Evolutionary conservation across 2,329 filamentous ascomycete genomes (phyloP).

Genomic region (Trichoderma sp.): DNA sequence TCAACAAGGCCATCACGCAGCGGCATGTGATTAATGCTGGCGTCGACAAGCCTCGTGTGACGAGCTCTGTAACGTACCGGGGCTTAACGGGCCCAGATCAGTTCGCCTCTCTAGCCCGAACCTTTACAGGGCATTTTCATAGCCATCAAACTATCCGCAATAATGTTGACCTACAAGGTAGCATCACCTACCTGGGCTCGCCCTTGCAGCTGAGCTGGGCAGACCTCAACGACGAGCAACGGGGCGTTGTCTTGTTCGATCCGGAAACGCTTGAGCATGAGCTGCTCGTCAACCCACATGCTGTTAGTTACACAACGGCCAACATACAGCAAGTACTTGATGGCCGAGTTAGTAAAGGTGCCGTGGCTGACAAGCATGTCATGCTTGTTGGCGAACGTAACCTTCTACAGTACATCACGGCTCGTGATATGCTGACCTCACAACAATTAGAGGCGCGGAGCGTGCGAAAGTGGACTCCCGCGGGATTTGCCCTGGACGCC

Average conservation of each 20-base stretch:
- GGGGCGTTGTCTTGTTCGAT: slow-evolving; percentile 27
- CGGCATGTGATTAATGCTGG: slow-evolving; percentile 4
- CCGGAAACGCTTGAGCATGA: slow-evolving; percentile 26
- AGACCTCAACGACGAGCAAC: slow-evolving; percentile 27
- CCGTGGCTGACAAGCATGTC: slow-evolving; percentile 23
- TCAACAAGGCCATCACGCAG: slow-evolving; percentile 30
- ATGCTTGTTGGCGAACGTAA: slow-evolving; percentile 25
- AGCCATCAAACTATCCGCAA: slow-evolving; percentile 27
- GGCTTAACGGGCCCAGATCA: slow-evolving; percentile 25
- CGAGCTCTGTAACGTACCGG: slow-evolving; percentile 16
- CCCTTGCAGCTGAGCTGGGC: slow-evolving; percentile 27
- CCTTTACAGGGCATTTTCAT: slow-evolving; percentile 29
- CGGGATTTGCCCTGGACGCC: not conserved
- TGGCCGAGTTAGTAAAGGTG: not conserved
- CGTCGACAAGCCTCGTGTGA: not conserved
- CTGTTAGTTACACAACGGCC: slow-evolving; percentile 22
- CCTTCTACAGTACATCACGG: slow-evolving; percentile 21
- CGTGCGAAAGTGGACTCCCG: slow-evolving; percentile 22
- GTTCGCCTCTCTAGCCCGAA: slow-evolving; percentile 28
- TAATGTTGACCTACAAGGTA: slow-evolving; percentile 20
- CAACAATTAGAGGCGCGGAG: slow-evolving; percentile 21
- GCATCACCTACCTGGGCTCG: slow-evolving; percentile 28
- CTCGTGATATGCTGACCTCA: slow-evolving; percentile 26
- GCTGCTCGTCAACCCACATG: slow-evolving; percentile 26
- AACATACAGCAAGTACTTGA: slow-evolving; percentile 22